Percentiles rank a stretch among this genome's conserved stretches.
Conservation (phyloP, 495 filamentous ascomycete species). For the Aspergillus saccharolyticus region DNA sequence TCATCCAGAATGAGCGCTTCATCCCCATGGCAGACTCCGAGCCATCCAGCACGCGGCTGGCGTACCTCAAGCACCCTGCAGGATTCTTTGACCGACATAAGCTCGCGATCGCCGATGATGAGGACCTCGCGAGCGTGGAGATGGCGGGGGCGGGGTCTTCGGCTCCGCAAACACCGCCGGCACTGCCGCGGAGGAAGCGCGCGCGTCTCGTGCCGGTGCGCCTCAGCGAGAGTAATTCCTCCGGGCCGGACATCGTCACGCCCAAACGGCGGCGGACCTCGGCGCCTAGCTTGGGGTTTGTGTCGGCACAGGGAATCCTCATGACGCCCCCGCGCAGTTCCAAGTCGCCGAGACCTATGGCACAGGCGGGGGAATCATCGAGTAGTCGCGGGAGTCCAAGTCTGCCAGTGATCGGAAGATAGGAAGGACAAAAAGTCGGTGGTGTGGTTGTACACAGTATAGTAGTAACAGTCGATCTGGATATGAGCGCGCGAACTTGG, state of each 20-base stretch:
- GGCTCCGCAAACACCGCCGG: background rate
- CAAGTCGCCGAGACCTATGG: slow-evolving; percentile 8
- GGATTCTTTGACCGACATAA: slow-evolving; percentile 40
- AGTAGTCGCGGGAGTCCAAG: background rate
- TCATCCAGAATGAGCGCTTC: slow-evolving; percentile 70
- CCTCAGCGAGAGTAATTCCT: background rate
- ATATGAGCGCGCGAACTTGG: too few species aligned
- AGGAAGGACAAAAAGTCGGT: too few species aligned
- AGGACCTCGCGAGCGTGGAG: background rate
- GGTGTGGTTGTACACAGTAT: too few species aligned
- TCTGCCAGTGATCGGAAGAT: background rate
- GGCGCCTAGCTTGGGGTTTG: slow-evolving; percentile 5
- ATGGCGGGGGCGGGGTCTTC: background rate
- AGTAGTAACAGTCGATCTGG: too few species aligned
- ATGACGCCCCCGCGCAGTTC: slow-evolving; percentile 14
- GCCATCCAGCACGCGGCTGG: slow-evolving; percentile 9
- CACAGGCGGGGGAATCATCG: background rate
- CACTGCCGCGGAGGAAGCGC: slow-evolving; percentile 9
- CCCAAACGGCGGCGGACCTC: slow-evolving; percentile 16
- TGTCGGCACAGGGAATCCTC: slow-evolving; percentile 19
- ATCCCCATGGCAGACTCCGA: slow-evolving; percentile 50
- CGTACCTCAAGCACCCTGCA: slow-evolving; percentile 23
- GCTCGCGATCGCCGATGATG: slow-evolving; percentile 35
- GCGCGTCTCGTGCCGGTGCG: slow-evolving; percentile 9
- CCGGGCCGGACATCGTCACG: slow-evolving; percentile 11